Base-by-base conservation (phyloP, 371 early-diverging fungal genomes). In the Ordospora pajunii region DNA sequence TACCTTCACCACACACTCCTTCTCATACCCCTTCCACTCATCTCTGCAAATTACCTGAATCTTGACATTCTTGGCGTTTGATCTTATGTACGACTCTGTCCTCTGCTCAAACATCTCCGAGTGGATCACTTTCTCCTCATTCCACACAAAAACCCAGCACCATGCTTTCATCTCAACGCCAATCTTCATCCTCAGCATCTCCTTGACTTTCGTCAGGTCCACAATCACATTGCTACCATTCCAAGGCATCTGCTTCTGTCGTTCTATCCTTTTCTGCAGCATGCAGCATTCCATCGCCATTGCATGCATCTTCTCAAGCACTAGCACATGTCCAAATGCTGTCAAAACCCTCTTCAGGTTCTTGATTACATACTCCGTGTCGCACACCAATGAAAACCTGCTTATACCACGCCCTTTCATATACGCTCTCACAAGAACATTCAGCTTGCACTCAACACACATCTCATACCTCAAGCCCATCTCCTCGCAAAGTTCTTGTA, bases 311-410 rank as follows among this genome's bases (percentile, higher is more conserved):
- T 46, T 63, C 17, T 70, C 14, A 51, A 76, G 54, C n/a, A 58
- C 12, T 12, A 76, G 46, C 46, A 79, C 10, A 27, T 79, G 69
- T 14, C 48, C 53, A 23, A 79, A 42, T 42, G 75, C 77, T 22
- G 37, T 23, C 6, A 78, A 17, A 37, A 82, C 21, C 74, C 82
- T 77, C 63, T 77, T 49, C 3, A 77, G n/a, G 69, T 79, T 80
- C 46, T 82, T 67, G 14, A 73, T 42, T 7, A 82, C 71, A 74
- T 62, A 79, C 10, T 43, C 27, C 19, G 19, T 7, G 52, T 82
- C 82, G 70, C 78, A 79, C 44, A 44, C 37, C 48, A 82, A 69
- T 17, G 82, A 78, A 70, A 79, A 82, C 19, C 58, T 17, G 9
- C n/a, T 22, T n/a, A 78, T 10, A 11, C 43, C 46, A 50, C 21